Evolutionary conservation across 73 alveolate genomes (phyloP).

Genomic region (Paramecium biaurelia): DNA sequence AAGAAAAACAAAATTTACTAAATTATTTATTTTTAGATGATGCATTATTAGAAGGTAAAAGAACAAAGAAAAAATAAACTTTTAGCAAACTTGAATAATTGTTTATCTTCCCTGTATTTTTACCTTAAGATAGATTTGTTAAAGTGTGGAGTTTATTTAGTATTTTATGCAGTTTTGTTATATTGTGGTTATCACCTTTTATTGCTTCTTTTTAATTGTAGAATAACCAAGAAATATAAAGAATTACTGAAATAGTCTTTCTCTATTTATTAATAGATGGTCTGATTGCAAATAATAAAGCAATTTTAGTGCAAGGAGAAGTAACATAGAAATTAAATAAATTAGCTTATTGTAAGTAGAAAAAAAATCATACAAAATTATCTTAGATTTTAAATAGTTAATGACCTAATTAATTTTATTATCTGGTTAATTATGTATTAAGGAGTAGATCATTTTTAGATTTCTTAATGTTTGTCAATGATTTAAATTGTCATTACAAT

Average conservation of each 20-base stretch:
- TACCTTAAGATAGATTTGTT: neutral
- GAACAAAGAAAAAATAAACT: neutral
- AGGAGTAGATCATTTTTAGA: neutral
- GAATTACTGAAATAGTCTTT: neutral
- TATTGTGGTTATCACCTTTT: neutral
- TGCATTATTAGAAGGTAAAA: neutral
- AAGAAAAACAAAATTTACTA: neutral
- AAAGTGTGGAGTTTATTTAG: neutral
- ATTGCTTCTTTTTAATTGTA: neutral
- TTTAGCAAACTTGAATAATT: neutral
- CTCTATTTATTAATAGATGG: neutral
- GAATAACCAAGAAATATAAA: neutral
- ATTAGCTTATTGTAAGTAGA: neutral
- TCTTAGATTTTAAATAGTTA: neutral
- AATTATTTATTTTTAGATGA: neutral
- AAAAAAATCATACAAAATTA: neutral
- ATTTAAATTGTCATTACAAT: neutral
- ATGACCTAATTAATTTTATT: neutral
- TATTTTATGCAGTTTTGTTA: neutral
- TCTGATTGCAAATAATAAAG: neutral
- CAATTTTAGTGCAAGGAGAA: slow-evolving; percentile 30
- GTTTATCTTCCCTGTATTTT: neutral
- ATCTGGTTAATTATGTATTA: neutral
- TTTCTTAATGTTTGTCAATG: neutral
- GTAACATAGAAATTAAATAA: neutral